Percentiles rank a stretch among this genome's conserved stretches.
Conservation (phyloP, 1,284 basidiomycete genomes). For the Mycena sp. region DNA sequence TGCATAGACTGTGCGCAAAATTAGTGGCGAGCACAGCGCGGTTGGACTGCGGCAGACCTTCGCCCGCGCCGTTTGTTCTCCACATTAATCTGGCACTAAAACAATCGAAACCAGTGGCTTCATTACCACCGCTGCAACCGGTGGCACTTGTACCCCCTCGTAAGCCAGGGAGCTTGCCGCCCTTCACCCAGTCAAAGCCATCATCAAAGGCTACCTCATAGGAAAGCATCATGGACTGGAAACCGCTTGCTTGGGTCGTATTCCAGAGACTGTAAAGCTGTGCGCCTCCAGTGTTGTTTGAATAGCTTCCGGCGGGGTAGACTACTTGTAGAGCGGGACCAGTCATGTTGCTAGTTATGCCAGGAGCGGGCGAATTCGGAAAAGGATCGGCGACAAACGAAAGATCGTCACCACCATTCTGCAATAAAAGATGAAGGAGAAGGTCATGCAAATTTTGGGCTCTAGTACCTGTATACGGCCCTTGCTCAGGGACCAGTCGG, state of each 20-base stretch:
- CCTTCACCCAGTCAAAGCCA: constrained; percentile 76
- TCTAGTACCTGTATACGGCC: constrained; percentile 51
- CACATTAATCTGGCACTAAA: constrained; percentile 81
- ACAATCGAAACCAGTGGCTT: constrained; percentile 66
- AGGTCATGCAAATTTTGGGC: not conserved
- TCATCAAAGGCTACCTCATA: constrained; percentile 79
- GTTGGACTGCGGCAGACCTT: constrained; percentile 53
- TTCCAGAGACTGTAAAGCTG: constrained; percentile 77
- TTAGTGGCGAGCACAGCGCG: not conserved
- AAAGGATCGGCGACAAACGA: constrained; percentile 75
- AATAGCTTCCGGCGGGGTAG: constrained; percentile 70
- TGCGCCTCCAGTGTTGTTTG: constrained; percentile 66
- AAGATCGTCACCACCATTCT: constrained; percentile 63
- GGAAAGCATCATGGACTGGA: constrained; percentile 70
- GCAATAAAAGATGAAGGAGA: constrained; percentile 27
- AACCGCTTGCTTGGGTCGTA: constrained; percentile 57
- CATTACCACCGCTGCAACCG: constrained; percentile 72
- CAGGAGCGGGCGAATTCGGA: constrained; percentile 54
- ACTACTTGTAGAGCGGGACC: constrained; percentile 69
- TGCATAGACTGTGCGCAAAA: constrained; percentile 60
- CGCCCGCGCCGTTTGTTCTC: constrained; percentile 67
- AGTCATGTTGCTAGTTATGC: constrained; percentile 42
- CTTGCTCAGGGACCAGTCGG: constrained; percentile 68
- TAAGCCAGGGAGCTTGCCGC: constrained; percentile 66
- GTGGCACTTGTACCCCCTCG: constrained; percentile 68